phyloP scores from a whole-genome alignment of 306 rosid species.

The Heteromeles arbutifolia region DNA sequence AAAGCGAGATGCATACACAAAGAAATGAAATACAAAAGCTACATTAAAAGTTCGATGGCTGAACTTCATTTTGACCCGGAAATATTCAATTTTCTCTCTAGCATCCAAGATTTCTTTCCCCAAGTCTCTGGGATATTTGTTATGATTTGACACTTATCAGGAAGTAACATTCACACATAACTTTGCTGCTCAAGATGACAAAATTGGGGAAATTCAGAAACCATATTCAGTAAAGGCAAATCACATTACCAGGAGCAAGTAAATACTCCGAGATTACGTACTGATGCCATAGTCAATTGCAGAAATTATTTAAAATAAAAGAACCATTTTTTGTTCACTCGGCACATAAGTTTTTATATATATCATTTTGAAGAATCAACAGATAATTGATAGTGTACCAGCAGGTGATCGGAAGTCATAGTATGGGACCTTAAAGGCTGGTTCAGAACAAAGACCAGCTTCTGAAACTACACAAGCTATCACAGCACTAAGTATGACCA shows the following conservation, averaged over 20 bases:
- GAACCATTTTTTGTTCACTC: neutral
- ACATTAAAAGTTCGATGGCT: no score
- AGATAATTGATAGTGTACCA: conserved; percentile 42
- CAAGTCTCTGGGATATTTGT: no score
- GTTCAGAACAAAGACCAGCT: conserved; percentile 85
- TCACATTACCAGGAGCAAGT: neutral
- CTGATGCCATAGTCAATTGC: neutral
- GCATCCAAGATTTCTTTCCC: no score
- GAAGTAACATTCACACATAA: neutral
- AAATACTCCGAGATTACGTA: neutral
- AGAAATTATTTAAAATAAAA: neutral
- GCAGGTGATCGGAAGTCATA: conserved; percentile 87
- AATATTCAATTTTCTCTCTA: no score
- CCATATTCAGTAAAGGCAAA: neutral
- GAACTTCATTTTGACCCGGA: no score
- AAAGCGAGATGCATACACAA: no score
- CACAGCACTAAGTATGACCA: conserved; percentile 91
- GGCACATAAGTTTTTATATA: neutral
- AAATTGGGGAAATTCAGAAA: neutral
- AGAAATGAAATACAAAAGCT: no score
- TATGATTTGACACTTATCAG: neutral
- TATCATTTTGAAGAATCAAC: neutral
- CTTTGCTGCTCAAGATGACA: no score
- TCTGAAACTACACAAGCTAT: conserved; percentile 81
- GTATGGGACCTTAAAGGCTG: conserved; percentile 78